A percentile compares a stretch with the other conserved stretches of the same genome.
phyloP scores from a whole-genome alignment of 768 basidiomycete genomes.

The Postia placenta region DNA sequence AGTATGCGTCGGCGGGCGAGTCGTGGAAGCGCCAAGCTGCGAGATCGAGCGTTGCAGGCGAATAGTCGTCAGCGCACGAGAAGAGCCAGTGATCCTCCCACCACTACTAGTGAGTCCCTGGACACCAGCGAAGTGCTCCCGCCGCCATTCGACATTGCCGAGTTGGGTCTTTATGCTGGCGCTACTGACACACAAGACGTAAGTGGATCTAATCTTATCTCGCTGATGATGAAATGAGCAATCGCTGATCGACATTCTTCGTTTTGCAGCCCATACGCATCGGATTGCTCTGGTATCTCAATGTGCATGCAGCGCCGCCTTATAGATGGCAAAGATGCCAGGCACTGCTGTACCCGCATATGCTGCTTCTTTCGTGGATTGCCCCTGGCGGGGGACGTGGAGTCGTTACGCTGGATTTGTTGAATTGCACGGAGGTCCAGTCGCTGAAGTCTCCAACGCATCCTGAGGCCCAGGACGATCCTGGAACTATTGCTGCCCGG shows the following conservation, averaged over 20 bases:
- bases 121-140: slow-evolving; percentile 31
- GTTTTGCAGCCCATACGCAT: slow-evolving; percentile 72
- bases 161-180: slow-evolving; percentile 36
- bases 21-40: slow-evolving; percentile 24
- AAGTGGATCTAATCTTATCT: slow-evolving; percentile 14
- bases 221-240: background rate
- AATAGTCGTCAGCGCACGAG: background rate
- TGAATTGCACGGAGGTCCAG: slow-evolving; percentile 84
- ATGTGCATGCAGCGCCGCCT: slow-evolving; percentile 78
- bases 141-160: slow-evolving; percentile 41
- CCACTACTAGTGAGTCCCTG: slow-evolving; percentile 24
- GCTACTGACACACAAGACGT: slow-evolving; percentile 39
- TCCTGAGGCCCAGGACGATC: slow-evolving; percentile 75
- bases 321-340: slow-evolving; percentile 81
- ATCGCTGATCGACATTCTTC: background rate
- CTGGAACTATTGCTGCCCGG: slow-evolving; percentile 78
- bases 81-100: slow-evolving; percentile 5
- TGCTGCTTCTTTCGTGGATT: slow-evolving; percentile 83
- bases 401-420: slow-evolving; percentile 78
- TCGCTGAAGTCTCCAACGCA: slow-evolving; percentile 79
- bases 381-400: slow-evolving; percentile 79
- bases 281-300: slow-evolving; percentile 86
- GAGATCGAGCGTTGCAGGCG: slow-evolving; percentile 11
- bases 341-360: slow-evolving; percentile 76
- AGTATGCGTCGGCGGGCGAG: slow-evolving; percentile 42